These are phyloP conservation scores for Asterionellopsis glacialis DNA, from an alignment of 108 stramenopile species.

Conservation along the genomic window DNA sequence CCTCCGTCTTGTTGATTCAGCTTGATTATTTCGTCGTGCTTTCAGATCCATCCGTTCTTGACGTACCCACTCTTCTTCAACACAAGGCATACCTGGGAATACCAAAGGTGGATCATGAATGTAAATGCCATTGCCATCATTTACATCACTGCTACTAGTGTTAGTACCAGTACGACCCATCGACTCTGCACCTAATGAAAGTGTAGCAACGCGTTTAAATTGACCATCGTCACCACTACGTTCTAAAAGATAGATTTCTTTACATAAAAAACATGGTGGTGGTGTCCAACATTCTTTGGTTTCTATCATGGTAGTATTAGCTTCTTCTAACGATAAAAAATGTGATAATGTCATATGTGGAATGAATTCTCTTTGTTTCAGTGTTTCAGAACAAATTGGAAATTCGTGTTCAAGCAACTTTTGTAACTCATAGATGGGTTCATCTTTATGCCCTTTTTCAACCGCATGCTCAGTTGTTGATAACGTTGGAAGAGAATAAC, in stretches of 20 bases:
- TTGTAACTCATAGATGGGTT: slow-evolving; percentile 24
- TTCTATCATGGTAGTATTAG: slow-evolving; percentile 35
- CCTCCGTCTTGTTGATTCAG: slow-evolving; percentile 15
- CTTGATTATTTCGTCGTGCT: slow-evolving; percentile 32
- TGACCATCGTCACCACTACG: slow-evolving; percentile 71
- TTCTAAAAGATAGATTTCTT: slow-evolving; percentile 60
- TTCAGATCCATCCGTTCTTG: slow-evolving; percentile 66
- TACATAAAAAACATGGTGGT: slow-evolving; percentile 31
- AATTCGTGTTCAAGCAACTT: slow-evolving; percentile 43
- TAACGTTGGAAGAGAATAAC: too few species aligned
- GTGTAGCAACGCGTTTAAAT: slow-evolving; percentile 54
- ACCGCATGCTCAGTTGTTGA: too few species aligned
- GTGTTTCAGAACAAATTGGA: slow-evolving; percentile 54
- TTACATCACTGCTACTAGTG: too few species aligned
- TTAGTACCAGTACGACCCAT: background rate
- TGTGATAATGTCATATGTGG: slow-evolving; percentile 86
- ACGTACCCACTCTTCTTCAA: slow-evolving; percentile 75
- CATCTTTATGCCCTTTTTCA: background rate
- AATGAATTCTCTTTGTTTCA: slow-evolving; percentile 38
- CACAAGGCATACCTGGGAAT: slow-evolving; percentile 61
- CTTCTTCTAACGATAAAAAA: slow-evolving; percentile 44
- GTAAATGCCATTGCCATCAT: slow-evolving; percentile 7
- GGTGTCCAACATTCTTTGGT: slow-evolving; percentile 20
- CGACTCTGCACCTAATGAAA: slow-evolving; percentile 19
- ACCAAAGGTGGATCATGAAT: slow-evolving; percentile 40